phyloP scores from a whole-genome alignment of 2,329 filamentous ascomycete genomes.

The Aspergillus clavatus region DNA sequence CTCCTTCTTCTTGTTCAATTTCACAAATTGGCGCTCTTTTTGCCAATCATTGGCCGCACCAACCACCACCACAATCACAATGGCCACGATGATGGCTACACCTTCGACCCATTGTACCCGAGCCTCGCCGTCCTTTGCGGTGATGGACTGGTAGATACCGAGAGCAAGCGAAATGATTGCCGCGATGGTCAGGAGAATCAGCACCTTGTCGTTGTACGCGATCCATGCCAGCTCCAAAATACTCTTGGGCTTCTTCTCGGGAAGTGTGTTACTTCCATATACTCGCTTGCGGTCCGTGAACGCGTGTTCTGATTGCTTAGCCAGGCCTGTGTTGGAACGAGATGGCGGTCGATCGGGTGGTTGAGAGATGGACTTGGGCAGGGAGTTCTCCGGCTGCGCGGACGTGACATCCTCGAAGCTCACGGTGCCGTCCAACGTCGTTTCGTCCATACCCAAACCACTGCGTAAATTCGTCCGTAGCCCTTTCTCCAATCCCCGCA shows the following conservation, averaged over 20 bases:
- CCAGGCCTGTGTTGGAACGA: slow-evolving; percentile 12
- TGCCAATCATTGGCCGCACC: slow-evolving; percentile 79
- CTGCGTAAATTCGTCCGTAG: slow-evolving; percentile 59
- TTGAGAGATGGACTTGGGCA: slow-evolving; percentile 28
- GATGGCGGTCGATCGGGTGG: slow-evolving; percentile 5
- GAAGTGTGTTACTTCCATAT: slow-evolving; percentile 64
- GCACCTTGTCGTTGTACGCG: slow-evolving; percentile 75
- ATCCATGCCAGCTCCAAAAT: slow-evolving; percentile 70
- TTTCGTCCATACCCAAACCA: slow-evolving; percentile 68
- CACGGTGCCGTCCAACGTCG: slow-evolving; percentile 57
- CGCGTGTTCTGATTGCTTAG: slow-evolving; percentile 30
- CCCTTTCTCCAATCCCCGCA: slow-evolving; percentile 68
- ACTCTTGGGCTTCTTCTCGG: slow-evolving; percentile 63
- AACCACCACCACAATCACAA: slow-evolving; percentile 69
- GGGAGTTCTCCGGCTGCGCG: slow-evolving; percentile 11
- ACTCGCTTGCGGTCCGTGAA: slow-evolving; percentile 64
- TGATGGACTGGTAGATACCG: slow-evolving; percentile 68
- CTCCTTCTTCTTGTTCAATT: slow-evolving; percentile 74
- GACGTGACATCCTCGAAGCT: slow-evolving; percentile 60
- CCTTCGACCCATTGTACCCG: slow-evolving; percentile 77
- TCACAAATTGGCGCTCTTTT: slow-evolving; percentile 75
- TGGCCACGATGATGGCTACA: slow-evolving; percentile 72
- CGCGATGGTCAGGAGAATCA: slow-evolving; percentile 66
- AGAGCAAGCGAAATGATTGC: slow-evolving; percentile 70
- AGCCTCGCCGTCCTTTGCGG: slow-evolving; percentile 48